Conservation (phyloP, 148 eudicot genomes). For the Cornus controversa region DNA sequence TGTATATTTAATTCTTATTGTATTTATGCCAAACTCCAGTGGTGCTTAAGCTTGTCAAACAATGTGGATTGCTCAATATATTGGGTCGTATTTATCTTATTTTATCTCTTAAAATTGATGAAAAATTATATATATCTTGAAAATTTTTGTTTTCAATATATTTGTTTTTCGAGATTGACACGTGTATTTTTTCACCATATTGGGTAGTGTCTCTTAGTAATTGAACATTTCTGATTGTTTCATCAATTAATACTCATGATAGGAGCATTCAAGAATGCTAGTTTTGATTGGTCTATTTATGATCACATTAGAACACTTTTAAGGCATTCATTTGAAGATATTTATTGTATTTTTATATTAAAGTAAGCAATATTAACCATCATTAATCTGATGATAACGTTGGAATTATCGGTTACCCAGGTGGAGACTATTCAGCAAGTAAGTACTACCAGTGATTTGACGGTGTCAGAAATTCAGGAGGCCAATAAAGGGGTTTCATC, state of each 20-base stretch:
- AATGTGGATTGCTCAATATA: too few relatives aligned
- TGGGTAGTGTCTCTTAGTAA: not conserved
- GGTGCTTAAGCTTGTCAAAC: not conserved
- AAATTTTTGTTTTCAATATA: too few relatives aligned
- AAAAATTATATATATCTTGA: too few relatives aligned
- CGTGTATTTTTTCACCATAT: too few relatives aligned
- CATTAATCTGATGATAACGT: slow-evolving; percentile 16
- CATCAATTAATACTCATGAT: slow-evolving; percentile 9
- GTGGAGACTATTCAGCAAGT: slow-evolving; percentile 27
- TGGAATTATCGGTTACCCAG: slow-evolving; percentile 34
- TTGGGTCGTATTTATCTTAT: too few relatives aligned
- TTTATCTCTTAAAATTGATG: not conserved
- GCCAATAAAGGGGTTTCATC: slow-evolving; percentile 16
- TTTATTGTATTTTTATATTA: not conserved
- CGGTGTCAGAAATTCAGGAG: slow-evolving; percentile 28
- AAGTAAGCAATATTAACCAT: not conserved
- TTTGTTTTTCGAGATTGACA: too few relatives aligned
- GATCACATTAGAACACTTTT: not conserved
- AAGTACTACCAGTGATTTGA: slow-evolving; percentile 19
- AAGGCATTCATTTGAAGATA: not conserved
- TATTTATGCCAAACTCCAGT: not conserved
- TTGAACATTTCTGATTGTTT: not conserved
- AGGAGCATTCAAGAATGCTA: not conserved
- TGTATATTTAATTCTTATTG: not conserved
- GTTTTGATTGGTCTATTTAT: not conserved